phyloP scores from a whole-genome alignment of 352 stramenopile species.

The Pythium plurisporium region DNA sequence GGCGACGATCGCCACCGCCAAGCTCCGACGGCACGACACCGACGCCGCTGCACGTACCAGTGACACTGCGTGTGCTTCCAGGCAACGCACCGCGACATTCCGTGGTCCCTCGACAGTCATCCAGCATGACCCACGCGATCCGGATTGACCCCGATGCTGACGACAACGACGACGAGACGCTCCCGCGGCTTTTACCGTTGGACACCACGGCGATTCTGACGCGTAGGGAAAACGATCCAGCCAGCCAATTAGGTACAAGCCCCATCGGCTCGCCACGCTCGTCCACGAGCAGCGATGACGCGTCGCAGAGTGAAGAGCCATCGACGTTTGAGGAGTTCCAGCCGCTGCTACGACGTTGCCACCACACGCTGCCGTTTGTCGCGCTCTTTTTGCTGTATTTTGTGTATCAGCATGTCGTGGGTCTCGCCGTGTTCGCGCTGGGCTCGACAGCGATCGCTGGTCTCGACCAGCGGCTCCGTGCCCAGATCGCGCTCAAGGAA shows the following conservation, averaged over 20 bases:
- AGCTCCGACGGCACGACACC: not conserved
- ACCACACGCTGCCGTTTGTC: slow-evolving; percentile 72
- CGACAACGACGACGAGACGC: not conserved
- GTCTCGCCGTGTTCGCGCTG: slow-evolving; percentile 61
- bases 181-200: not conserved
- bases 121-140: not conserved
- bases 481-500: slow-evolving; percentile 74
- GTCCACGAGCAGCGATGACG: slow-evolving; percentile 5
- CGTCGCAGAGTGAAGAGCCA: slow-evolving; percentile 7
- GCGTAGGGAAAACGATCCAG: too few relatives aligned
- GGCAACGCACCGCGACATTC: not conserved
- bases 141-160: not conserved
- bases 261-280: not conserved
- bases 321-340: slow-evolving; percentile 56
- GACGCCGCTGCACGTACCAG: not conserved
- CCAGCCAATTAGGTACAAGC: not conserved
- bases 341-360: slow-evolving; percentile 53
- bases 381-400: slow-evolving; percentile 74
- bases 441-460: slow-evolving; percentile 63
- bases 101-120: not conserved
- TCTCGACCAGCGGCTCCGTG: slow-evolving; percentile 63
- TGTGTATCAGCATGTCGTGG: slow-evolving; percentile 68
- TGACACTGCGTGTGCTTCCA: slow-evolving; percentile 6
- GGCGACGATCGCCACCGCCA: not conserved
- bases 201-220: not conserved